Evolutionary conservation across 2,329 filamentous ascomycete species (phyloP).

Genomic region (Fusarium penzigii): DNA sequence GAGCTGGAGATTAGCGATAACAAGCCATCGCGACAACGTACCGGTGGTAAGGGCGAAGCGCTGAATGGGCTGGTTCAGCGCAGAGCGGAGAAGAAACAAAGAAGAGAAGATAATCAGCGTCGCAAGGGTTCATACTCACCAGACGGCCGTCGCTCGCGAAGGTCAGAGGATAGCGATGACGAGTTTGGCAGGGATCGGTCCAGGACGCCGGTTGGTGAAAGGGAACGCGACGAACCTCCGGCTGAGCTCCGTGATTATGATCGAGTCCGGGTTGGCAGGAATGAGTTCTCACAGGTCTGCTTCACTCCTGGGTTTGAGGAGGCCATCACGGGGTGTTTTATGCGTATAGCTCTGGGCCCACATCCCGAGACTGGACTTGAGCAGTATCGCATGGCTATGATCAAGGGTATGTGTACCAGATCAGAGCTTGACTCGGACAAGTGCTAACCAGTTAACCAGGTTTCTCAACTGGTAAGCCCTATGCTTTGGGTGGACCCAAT

Average conservation of each 20-base stretch:
- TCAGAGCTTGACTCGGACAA: not conserved
- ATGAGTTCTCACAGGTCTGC: slow-evolving; percentile 86
- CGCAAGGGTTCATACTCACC: slow-evolving; percentile 54
- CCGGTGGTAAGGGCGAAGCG: slow-evolving; percentile 49
- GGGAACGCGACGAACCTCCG: slow-evolving; percentile 68
- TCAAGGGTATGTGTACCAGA: slow-evolving; percentile 65
- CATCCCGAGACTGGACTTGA: slow-evolving; percentile 72
- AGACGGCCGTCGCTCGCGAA: slow-evolving; percentile 39
- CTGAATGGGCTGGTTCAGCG: slow-evolving; percentile 70
- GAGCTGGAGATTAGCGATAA: slow-evolving; percentile 76
- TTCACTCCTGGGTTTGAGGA: slow-evolving; percentile 90
- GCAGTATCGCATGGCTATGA: slow-evolving; percentile 83
- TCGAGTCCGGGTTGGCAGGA: slow-evolving; percentile 78
- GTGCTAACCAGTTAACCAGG: slow-evolving; percentile 49
- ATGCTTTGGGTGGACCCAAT: slow-evolving; percentile 78
- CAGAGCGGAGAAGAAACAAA: slow-evolving; percentile 59
- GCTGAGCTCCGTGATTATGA: slow-evolving; percentile 81
- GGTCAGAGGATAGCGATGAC: slow-evolving; percentile 72
- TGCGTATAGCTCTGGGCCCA: slow-evolving; percentile 79
- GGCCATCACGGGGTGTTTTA: slow-evolving; percentile 80
- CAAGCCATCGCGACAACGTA: slow-evolving; percentile 73
- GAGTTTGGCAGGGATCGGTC: slow-evolving; percentile 68
- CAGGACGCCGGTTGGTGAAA: slow-evolving; percentile 61
- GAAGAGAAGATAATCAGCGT: slow-evolving; percentile 56
- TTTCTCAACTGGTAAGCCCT: slow-evolving; percentile 77